phyloP scores from a whole-genome alignment of 148 eudicot genomes.

The Silene latifolia region DNA sequence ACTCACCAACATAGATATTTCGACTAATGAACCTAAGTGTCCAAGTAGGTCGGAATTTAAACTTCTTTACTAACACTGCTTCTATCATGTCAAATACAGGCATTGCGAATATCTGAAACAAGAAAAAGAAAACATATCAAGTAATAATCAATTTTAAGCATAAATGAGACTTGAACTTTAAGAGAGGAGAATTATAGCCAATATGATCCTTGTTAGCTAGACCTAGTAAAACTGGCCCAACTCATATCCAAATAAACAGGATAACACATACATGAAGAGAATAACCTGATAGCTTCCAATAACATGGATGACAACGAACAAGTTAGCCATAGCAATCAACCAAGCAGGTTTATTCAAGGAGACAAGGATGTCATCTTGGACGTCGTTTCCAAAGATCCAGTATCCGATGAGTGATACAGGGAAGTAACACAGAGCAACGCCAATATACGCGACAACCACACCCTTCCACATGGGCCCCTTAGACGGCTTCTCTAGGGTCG shows the following conservation, averaged over 20 bases:
- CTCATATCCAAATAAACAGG: too few species aligned
- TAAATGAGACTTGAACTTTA: too few species aligned
- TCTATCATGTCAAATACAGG: constrained; percentile 39
- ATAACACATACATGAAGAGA: too few species aligned
- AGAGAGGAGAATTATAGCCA: too few species aligned
- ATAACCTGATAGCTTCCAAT: constrained; percentile 36
- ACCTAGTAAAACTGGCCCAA: too few species aligned
- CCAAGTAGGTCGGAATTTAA: constrained; percentile 30
- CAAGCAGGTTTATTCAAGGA: constrained; percentile 31
- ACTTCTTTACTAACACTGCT: constrained; percentile 35
- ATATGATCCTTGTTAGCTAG: too few species aligned
- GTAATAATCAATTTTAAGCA: too few species aligned
- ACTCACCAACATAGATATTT: constrained; percentile 35
- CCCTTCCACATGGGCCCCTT: too few species aligned
- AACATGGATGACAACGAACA: constrained; percentile 35
- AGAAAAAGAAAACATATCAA: too few species aligned
- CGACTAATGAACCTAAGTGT: constrained; percentile 25
- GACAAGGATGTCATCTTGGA: constrained; percentile 23
- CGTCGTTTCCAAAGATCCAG: constrained; percentile 21
- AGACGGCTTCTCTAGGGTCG: constrained; percentile 31
- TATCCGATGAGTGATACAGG: constrained; percentile 33
- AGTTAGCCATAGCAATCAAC: constrained; percentile 32
- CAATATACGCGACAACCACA: constrained; percentile 31
- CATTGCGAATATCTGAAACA: constrained; percentile 31
- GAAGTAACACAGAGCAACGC: constrained; percentile 33